A percentile compares a stretch with the other conserved stretches of the same genome.
Conservation (phyloP, 139 green algal species). For the Penium margaritaceum region DNA sequence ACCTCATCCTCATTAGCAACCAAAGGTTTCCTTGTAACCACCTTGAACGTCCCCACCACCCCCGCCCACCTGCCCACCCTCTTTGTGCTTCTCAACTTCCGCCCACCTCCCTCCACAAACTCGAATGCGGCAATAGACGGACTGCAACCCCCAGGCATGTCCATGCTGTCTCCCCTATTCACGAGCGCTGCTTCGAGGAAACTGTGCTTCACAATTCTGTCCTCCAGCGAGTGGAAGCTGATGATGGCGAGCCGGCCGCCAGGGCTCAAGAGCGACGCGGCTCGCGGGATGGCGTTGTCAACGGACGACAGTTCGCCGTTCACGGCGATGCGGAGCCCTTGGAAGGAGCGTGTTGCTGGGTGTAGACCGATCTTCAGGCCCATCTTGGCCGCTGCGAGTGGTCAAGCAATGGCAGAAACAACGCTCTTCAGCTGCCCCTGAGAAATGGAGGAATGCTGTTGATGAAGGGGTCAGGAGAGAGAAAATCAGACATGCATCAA, state of each 20-base stretch:
- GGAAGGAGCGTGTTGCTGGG: constrained; percentile 83
- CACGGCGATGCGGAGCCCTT: constrained; percentile 88
- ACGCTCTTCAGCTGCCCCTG: no score
- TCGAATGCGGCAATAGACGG: background rate
- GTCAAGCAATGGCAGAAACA: no score
- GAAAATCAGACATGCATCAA: no score
- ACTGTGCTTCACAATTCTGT: constrained; percentile 81
- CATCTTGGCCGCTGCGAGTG: no score
- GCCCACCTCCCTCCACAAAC: constrained; percentile 6
- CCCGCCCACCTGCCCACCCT: background rate
- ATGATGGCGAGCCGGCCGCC: constrained; percentile 82
- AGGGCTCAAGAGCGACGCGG: constrained; percentile 54
- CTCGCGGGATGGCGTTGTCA: constrained; percentile 52
- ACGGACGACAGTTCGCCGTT: constrained; percentile 79
- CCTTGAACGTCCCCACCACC: background rate
- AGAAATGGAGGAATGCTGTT: no score
- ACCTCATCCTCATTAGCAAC: constrained; percentile 56
- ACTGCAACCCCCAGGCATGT: no score
- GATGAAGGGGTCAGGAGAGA: no score
- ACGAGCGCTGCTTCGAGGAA: constrained; percentile 52
- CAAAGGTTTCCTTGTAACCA: constrained; percentile 32
- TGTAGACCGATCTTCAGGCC: no score
- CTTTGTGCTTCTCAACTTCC: background rate
- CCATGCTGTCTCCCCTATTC: no score
- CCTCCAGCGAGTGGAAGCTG: constrained; percentile 90